Base-by-base conservation (phyloP, 495 filamentous ascomycete species). In the Parachaetomium inaequale region DNA sequence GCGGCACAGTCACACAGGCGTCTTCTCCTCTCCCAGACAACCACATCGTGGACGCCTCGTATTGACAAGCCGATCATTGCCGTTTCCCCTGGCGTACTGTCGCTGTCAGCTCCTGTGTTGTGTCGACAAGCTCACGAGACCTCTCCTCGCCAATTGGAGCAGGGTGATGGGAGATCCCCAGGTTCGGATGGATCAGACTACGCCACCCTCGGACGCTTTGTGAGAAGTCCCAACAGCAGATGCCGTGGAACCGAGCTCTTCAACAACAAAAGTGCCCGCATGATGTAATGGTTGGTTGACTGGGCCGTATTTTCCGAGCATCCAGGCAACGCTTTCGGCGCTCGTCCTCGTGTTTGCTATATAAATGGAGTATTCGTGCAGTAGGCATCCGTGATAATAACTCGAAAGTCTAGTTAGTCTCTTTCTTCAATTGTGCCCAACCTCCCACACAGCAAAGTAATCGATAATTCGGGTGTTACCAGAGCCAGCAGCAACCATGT, bases 401-500 rank as follows among this genome's bases (percentile, higher is more conserved):
- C 15, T 7, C 4, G 23, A 14, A 17, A n/a, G n/a, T n/a, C n/a
- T n/a, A n/a, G 19, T 25, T 23, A 4, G 19, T 46, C 23, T 7
- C 43, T 23, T 46, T 21, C 43, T 25, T 46, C 19, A 19, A 21
- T 23, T 23, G 21, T 25, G 3, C 12, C 43, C 7, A 4, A 19
- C 43, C n/a, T 23, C 7, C 19, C 11, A 23, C 11, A n/a, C n/a
- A 21, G n/a, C n/a, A n/a, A n/a, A n/a, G n/a, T n/a, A n/a, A n/a
- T n/a, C n/a, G n/a, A n/a, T n/a, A n/a, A n/a, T n/a, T n/a, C n/a
- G n/a, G n/a, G n/a, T n/a, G n/a, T n/a, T n/a, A n/a, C n/a, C n/a
- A n/a, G n/a, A n/a, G n/a, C n/a, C 7, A 23, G 6, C 8, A 17
- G 3, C 11, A 31, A 53, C 17, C 45, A 65, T 65, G 63, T 38